Conservation (phyloP, 441 rosid species). For the Erodium trifolium region DNA sequence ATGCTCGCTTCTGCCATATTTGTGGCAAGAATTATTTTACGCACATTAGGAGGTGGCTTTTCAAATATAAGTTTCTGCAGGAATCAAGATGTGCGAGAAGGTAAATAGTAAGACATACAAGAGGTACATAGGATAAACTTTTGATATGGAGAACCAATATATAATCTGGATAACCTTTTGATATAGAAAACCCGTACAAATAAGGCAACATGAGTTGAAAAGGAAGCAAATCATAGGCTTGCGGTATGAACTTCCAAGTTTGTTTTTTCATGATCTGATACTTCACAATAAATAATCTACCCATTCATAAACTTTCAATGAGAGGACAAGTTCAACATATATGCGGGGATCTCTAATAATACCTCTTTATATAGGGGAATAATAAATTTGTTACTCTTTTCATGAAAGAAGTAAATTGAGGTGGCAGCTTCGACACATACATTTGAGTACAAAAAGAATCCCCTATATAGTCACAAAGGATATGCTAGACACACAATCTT, state of each 20-base stretch:
- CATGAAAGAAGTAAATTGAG: background rate
- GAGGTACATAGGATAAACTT: slow-evolving; percentile 8
- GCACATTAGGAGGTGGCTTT: slow-evolving; percentile 65
- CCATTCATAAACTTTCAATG: background rate
- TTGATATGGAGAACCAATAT: background rate
- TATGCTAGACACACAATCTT: background rate
- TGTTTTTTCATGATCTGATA: slow-evolving; percentile 3
- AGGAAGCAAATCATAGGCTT: background rate
- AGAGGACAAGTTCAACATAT: background rate
- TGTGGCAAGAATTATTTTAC: slow-evolving; percentile 93
- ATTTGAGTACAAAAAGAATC: background rate
- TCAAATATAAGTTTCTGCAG: slow-evolving; percentile 87
- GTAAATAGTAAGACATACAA: slow-evolving; percentile 13
- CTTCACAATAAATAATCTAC: background rate
- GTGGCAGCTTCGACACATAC: background rate
- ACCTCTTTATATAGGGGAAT: background rate
- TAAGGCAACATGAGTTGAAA: slow-evolving; percentile 2
- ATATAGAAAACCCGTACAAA: background rate
- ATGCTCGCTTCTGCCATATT: slow-evolving; percentile 99
- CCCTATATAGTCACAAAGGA: background rate
- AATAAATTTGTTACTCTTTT: background rate
- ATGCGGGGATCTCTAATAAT: background rate
- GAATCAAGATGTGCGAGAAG: slow-evolving; percentile 22
- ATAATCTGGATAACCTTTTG: background rate
- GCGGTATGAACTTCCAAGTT: background rate